Percentiles rank a stretch among this genome's conserved stretches.
Conservation (phyloP, 495 filamentous ascomycete species). For the Bathelium albidoporum region DNA sequence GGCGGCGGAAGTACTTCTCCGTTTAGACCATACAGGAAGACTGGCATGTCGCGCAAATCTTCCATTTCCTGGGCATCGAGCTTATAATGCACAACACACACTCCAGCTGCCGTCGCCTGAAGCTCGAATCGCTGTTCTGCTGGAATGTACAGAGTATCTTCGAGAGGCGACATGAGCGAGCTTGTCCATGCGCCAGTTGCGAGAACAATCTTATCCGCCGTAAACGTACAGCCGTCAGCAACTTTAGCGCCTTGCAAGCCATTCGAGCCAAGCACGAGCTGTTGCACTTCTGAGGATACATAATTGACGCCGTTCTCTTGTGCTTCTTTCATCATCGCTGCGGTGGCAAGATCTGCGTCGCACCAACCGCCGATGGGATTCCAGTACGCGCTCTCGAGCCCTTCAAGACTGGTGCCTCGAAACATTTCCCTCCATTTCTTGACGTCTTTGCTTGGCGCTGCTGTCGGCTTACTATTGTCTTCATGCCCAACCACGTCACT, state of each 20-base stretch:
- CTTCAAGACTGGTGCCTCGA: conserved; percentile 21
- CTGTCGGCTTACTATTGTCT: not conserved
- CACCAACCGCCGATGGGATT: conserved; percentile 35
- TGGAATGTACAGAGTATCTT: conserved; percentile 27
- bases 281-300: conserved; percentile 24
- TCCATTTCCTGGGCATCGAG: conserved; percentile 24
- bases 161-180: conserved; percentile 26
- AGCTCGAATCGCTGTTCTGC: conserved; percentile 26
- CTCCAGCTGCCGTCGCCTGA: conserved; percentile 33
- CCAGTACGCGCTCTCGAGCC: conserved; percentile 21
- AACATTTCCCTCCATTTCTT: conserved; percentile 28
- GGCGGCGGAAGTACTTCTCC: conserved; percentile 36
- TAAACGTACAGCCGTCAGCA: conserved; percentile 12
- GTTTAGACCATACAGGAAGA: conserved; percentile 32
- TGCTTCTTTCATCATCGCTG: conserved; percentile 28
- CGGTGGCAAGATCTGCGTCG: conserved; percentile 30
- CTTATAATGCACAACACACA: conserved; percentile 33
- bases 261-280: conserved; percentile 19
- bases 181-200: conserved; percentile 25
- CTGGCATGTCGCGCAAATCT: conserved; percentile 28
- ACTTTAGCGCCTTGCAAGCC: conserved; percentile 23
- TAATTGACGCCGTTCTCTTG: conserved; percentile 30
- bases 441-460: not conserved
- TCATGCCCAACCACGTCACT: conserved; percentile 19
- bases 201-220: conserved; percentile 20